Conservation (phyloP, 179 eudicot genomes). For the Camellia oleifera region DNA sequence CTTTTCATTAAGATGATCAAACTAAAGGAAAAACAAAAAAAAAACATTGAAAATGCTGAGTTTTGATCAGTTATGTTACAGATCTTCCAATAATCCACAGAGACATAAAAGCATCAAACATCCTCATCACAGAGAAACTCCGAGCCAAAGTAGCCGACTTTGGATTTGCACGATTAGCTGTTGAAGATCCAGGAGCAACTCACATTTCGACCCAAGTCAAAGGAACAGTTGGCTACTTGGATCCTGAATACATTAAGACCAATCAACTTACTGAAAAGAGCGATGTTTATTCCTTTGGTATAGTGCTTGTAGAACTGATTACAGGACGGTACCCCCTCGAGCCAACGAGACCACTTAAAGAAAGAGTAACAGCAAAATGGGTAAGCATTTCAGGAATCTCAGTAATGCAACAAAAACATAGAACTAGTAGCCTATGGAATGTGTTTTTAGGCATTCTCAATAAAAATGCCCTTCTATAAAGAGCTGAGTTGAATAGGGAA, state of each 20-base stretch:
- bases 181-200: slow-evolving; percentile 54
- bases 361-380: slow-evolving; percentile 60
- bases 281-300: slow-evolving; percentile 83
- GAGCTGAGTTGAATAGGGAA: too few species aligned
- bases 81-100: slow-evolving; percentile 87
- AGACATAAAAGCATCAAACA: slow-evolving; percentile 78
- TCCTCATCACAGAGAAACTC: slow-evolving; percentile 69
- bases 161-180: slow-evolving; percentile 65
- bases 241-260: slow-evolving; percentile 74
- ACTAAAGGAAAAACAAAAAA: not conserved
- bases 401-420: not conserved
- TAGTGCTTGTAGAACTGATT: slow-evolving; percentile 64
- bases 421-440: not conserved
- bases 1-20: not conserved
- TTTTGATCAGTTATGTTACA: slow-evolving; percentile 24
- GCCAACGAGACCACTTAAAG: slow-evolving; percentile 35
- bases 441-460: not conserved
- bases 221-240: slow-evolving; percentile 83
- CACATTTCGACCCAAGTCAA: slow-evolving; percentile 74
- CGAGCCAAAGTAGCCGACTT: slow-evolving; percentile 87
- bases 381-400: slow-evolving; percentile 38
- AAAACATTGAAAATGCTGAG: not conserved
- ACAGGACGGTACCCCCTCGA: slow-evolving; percentile 73
- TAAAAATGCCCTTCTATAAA: too few species aligned
- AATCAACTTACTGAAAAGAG: slow-evolving; percentile 81